phyloP scores from a whole-genome alignment of 176 grass and related monocot genomes.

The Avena sativa region DNA sequence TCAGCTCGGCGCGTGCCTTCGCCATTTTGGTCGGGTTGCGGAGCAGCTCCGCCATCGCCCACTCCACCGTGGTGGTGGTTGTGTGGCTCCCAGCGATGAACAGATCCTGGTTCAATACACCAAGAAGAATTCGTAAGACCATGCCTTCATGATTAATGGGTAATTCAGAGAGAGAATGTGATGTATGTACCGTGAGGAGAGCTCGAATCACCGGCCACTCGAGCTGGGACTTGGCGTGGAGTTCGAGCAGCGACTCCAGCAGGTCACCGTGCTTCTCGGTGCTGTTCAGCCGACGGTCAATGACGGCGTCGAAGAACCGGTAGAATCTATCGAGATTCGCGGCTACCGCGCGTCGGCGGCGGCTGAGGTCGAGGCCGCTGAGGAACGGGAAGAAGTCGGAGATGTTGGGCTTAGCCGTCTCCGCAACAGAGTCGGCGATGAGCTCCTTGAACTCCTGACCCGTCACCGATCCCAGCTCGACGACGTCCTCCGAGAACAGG shows the following conservation, averaged over 20 bases:
- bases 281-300: constrained; percentile 29
- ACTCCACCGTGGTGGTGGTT: constrained; percentile 45
- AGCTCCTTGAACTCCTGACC: constrained; percentile 37
- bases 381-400: constrained; percentile 45
- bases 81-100: constrained; percentile 53
- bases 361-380: constrained; percentile 26
- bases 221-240: constrained; percentile 35
- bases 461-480: constrained; percentile 23
- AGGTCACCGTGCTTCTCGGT: constrained; percentile 17
- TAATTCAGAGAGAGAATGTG: not conserved
- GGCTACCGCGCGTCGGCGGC: constrained; percentile 22
- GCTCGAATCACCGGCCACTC: constrained; percentile 31
- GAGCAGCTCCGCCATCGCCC: constrained; percentile 59
- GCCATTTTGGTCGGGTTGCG: constrained; percentile 47
- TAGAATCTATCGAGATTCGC: constrained; percentile 30
- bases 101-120: constrained; percentile 28
- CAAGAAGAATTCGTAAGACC: not conserved
- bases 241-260: constrained; percentile 33
- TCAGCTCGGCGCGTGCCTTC: constrained; percentile 47
- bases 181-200: constrained; percentile 34
- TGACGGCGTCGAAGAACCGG: constrained; percentile 29
- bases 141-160: not conserved
- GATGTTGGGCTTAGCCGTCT: constrained; percentile 44
- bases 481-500: constrained; percentile 41
- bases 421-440: constrained; percentile 29